phyloP scores from a whole-genome alignment of 306 rosid genomes.

The Rubus idaeus region DNA sequence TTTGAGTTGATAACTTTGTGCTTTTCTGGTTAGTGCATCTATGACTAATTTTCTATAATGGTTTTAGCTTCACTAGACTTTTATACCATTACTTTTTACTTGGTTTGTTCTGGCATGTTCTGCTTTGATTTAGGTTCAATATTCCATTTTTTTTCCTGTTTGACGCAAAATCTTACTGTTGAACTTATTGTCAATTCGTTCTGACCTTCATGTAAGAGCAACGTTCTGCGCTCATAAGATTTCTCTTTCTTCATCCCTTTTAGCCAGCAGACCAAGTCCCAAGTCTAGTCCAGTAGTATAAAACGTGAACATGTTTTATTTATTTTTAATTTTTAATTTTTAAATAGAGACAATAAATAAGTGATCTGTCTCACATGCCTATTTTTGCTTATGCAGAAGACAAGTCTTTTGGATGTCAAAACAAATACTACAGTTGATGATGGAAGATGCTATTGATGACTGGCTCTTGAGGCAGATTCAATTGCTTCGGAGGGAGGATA shows the following conservation, averaged over 20 bases:
- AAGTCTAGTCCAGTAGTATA: constrained; percentile 13
- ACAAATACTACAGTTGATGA: constrained; percentile 84
- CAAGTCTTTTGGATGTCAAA: constrained; percentile 99
- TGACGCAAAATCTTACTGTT: too few relatives aligned
- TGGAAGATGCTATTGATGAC: constrained; percentile 98
- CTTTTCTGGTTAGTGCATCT: constrained; percentile 1
- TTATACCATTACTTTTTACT: background rate
- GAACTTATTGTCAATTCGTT: background rate
- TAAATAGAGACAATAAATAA: background rate
- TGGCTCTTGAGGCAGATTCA: constrained; percentile 85
- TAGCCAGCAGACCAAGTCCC: background rate
- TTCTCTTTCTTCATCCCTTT: background rate
- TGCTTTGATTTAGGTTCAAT: background rate
- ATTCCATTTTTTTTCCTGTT: background rate
- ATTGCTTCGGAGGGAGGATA: constrained; percentile 79
- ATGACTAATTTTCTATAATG: too few relatives aligned
- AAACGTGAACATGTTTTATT: background rate
- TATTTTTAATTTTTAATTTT: background rate
- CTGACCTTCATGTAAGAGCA: background rate
- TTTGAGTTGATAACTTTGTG: background rate
- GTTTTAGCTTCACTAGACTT: background rate
- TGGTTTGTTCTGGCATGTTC: background rate
- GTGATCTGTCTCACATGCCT: constrained; percentile 25
- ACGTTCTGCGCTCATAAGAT: background rate
- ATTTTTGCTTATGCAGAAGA: constrained; percentile 57